Base-by-base conservation (phyloP, 2,329 filamentous ascomycete species). In the Verticillium dahliae region DNA sequence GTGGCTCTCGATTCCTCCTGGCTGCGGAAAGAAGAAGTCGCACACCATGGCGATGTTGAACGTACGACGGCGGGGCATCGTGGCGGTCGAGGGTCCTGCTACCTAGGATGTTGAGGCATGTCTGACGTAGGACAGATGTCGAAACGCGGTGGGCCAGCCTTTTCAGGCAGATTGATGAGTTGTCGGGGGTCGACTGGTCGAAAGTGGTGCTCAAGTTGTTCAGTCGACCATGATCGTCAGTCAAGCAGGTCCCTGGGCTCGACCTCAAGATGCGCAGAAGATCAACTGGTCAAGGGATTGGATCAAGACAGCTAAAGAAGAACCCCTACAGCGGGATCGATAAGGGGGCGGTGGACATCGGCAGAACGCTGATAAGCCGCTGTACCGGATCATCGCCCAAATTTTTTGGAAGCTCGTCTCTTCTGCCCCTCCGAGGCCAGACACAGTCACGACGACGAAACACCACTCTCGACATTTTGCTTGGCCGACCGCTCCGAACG, bases 11-110 rank as follows among this genome's bases (percentile, higher is more conserved):
- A 99, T 87, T 69, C 95, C 95, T 72, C 95, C 93, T 59, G 95
- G 94, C 72, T 98, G 94, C 14, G 95, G 95, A 73, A 96, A 99
- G 87, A 99, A 99, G 84, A 96, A 97, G 81, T 99, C 95, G 84
- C 94, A 93, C 75, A 97, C 91, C 95, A 99, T 99, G 65, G 86
- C 86, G 77, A 89, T 89, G 71, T 86, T 88, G 75, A 88, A 89
- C 37, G 82, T 85, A 66, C 80, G 80, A 45, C 41, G 27, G 68
- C 79, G 82, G 68, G 80, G 75, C 76, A 83, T 85, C 61, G 67
- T 76, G 74, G 69, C 65, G 67, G 65, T 35, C 33, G 56, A 27
- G 33, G 18, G 56, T 37, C n/a, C n/a, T 41, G 56, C 56, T 58
- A 45, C 56, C 56, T 58, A 38, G 13, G 41, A 37, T 56, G 55